phyloP scores from a whole-genome alignment of 495 filamentous ascomycete genomes.

The Hypomontagnella monticulosa region DNA sequence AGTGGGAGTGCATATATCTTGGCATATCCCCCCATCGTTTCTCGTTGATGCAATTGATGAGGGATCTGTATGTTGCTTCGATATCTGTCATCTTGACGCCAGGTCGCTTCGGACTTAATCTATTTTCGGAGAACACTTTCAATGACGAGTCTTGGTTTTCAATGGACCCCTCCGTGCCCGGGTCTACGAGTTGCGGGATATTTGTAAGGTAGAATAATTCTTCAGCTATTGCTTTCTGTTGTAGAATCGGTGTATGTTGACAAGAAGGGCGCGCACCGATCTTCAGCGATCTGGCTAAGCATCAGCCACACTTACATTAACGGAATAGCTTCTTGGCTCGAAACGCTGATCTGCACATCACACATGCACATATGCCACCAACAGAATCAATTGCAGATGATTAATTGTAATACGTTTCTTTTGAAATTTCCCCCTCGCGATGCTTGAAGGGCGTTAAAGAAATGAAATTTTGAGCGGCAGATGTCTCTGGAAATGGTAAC shows the following conservation, averaged over 20 bases:
- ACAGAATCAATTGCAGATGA: neutral
- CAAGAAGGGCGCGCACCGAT: constrained; percentile 18
- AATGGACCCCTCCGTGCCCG: neutral
- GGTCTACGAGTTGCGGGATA: neutral
- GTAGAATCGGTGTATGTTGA: constrained; percentile 1
- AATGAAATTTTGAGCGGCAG: no score
- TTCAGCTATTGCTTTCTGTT: neutral
- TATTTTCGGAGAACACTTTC: no score
- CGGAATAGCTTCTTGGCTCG: constrained; percentile 14
- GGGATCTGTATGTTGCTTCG: constrained; percentile 26
- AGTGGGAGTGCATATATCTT: constrained; percentile 27
- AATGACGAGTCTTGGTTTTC: neutral
- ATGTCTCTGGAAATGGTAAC: neutral
- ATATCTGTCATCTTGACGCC: constrained; percentile 17
- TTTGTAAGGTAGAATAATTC: neutral
- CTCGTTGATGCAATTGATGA: constrained; percentile 34
- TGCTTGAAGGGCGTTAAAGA: neutral
- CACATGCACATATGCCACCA: no score
- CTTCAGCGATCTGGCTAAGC: constrained; percentile 7
- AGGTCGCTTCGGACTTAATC: constrained; percentile 5
- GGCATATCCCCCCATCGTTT: constrained; percentile 32
- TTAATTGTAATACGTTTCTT: neutral
- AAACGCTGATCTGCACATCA: neutral
- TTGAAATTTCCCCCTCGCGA: neutral
- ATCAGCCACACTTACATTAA: neutral